Base-by-base conservation (phyloP, 148 eudicot genomes). In the Chenopodium album region DNA sequence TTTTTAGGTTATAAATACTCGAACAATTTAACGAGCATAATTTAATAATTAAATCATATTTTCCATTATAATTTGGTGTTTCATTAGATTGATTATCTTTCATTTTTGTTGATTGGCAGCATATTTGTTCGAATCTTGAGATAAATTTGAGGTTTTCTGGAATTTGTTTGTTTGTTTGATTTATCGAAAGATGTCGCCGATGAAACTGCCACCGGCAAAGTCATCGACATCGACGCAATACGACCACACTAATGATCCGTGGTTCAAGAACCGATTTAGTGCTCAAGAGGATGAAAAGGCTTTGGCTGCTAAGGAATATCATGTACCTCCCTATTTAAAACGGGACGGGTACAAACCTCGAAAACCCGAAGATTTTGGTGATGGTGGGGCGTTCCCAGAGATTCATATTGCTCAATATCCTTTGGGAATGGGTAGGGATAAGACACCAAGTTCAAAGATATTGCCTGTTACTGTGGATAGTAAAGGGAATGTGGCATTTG, bases 371-470 rank as follows among this genome's bases (percentile, higher is more conserved):
- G 94, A 94, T 78, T 94, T 92, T 71, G 98, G 97, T 0, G 93
- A 93, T 85, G 98, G 98, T 34, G 98, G 98, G 47, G 97, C 98
- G 2, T 94, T 92, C 28, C 98, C 98, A 0, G 98, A 94, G 81
- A 91, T 93, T 54, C 95, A 83, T 23, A 83, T 86, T 75, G 94
- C 95, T 0, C 98, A 94, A 78, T 92, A 88, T 65, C 98, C 98
- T 6, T 86, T 94, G 82, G 94, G 89, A 6, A 41, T 41, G 44
- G 44, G 44, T 1, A 41, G 44, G 44, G 44, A 41, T 41, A 41
- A 41, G 44, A 41, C 44, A 41, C 44, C 44, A 1, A 92, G 95
- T 1, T 84, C 72, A 23, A 90, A 91, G 50, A 91, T 91, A 7
- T 77, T 94, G 84, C 90, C 98, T 13, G 88, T 94, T 52, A 84